phyloP scores from a whole-genome alignment of 345 rosid genomes.

The Gossypium sturtianum region DNA sequence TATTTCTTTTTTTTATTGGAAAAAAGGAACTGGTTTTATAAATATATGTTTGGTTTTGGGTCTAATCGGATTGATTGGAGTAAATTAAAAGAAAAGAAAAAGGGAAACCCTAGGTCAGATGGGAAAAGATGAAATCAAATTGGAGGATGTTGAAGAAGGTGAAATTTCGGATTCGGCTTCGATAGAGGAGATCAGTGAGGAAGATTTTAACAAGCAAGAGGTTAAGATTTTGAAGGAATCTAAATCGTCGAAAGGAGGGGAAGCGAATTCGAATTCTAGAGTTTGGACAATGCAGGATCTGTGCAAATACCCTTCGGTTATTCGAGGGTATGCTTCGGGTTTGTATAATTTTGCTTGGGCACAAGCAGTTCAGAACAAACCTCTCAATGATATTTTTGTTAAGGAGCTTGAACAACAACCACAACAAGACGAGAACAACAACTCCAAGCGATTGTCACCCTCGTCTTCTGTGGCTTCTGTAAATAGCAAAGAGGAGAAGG shows the following conservation, averaged over 20 bases:
- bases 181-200: constrained; percentile 62
- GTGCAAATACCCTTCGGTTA: constrained; percentile 45
- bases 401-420: constrained; percentile 37
- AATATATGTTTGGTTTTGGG: constrained; percentile 24
- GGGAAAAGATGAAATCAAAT: constrained; percentile 35
- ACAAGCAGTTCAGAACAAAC: constrained; percentile 88
- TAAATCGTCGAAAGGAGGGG: constrained; percentile 19
- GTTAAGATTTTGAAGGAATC: constrained; percentile 26
- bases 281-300: constrained; percentile 87
- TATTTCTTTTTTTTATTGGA: not conserved
- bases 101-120: constrained; percentile 29
- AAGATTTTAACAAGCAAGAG: constrained; percentile 50
- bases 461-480: constrained; percentile 38
- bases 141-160: constrained; percentile 80
- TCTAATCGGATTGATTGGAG: constrained; percentile 20
- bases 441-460: constrained; percentile 33
- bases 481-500: constrained; percentile 26
- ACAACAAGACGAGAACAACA: constrained; percentile 24
- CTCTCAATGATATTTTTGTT: constrained; percentile 48
- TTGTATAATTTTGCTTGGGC: constrained; percentile 90
- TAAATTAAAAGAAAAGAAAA: not conserved
- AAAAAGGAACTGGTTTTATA: not conserved
- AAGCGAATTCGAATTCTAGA: constrained; percentile 35
- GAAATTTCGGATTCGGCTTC: constrained; percentile 75
- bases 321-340: constrained; percentile 54